A percentile compares a stretch with the other conserved stretches of the same genome.
Conservation (phyloP, 495 filamentous ascomycete genomes). For the Emericellopsis terricola region DNA sequence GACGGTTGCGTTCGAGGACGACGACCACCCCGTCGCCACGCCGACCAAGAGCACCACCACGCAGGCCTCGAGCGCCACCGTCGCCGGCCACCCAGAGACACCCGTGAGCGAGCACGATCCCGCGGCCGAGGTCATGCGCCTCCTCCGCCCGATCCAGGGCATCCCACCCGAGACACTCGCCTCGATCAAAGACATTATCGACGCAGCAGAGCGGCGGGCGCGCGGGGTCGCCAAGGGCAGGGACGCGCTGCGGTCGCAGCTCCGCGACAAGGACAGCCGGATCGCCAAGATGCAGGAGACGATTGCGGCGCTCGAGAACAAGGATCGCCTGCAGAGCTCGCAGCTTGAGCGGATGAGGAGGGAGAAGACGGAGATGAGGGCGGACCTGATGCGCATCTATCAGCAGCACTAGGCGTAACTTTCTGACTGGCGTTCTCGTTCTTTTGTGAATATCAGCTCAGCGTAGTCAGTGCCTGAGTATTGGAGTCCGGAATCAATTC, state of each 20-base stretch:
- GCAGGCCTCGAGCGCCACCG: not conserved
- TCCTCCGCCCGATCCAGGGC: not conserved
- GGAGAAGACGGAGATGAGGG: not conserved
- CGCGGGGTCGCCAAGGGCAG: slow-evolving; percentile 1
- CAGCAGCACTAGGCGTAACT: not conserved
- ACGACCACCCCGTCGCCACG: not conserved
- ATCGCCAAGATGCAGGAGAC: slow-evolving; percentile 1
- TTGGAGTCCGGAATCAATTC: no score
- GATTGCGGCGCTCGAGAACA: slow-evolving; percentile 1
- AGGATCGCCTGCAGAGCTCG: not conserved
- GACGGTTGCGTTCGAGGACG: slow-evolving; percentile 1
- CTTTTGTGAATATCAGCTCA: no score
- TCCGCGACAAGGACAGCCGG: not conserved
- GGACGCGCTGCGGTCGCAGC: not conserved
- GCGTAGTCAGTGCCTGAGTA: no score
- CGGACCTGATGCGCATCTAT: slow-evolving; percentile 1
- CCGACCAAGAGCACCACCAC: not conserved
- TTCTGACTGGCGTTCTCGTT: no score
- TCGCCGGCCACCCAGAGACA: not conserved
- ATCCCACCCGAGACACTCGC: not conserved
- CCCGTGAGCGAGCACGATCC: not conserved
- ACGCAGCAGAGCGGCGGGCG: not conserved
- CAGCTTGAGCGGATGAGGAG: slow-evolving; percentile 1
- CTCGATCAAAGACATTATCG: not conserved
- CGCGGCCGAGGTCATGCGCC: not conserved